These are phyloP conservation scores for Delonix regia DNA, from an alignment of 306 rosid species.

Conservation along the genomic window DNA sequence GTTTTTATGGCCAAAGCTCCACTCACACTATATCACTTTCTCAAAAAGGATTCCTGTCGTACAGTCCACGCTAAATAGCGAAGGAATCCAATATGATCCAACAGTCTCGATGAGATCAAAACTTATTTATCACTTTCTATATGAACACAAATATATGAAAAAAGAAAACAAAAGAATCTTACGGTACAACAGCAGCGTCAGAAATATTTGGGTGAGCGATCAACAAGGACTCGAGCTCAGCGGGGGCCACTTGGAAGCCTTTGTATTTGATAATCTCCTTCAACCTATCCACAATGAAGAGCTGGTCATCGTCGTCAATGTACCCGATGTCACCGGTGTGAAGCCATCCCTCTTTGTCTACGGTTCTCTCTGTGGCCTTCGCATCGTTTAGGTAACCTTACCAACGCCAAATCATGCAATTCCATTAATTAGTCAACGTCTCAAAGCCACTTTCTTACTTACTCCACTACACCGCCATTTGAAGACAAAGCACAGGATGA, in stretches of 20 bases:
- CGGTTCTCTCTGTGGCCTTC: slow-evolving; percentile 67
- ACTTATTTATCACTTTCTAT: too few relatives aligned
- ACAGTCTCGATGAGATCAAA: too few relatives aligned
- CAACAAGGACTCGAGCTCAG: slow-evolving; percentile 82
- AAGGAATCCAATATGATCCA: too few relatives aligned
- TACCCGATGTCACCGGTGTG: slow-evolving; percentile 83
- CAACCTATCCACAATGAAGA: slow-evolving; percentile 79
- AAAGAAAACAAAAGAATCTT: not conserved
- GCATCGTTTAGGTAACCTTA: slow-evolving; percentile 77
- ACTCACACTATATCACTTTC: too few relatives aligned
- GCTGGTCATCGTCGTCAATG: slow-evolving; percentile 64
- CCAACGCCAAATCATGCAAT: not conserved
- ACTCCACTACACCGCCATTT: too few relatives aligned
- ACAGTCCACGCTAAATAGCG: too few relatives aligned
- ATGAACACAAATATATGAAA: too few relatives aligned
- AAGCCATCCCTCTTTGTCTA: slow-evolving; percentile 79
- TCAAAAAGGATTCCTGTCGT: too few relatives aligned
- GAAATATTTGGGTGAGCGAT: slow-evolving; percentile 65
- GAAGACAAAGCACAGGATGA: not conserved
- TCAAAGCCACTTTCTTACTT: not conserved
- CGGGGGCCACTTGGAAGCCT: slow-evolving; percentile 91
- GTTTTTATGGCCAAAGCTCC: too few relatives aligned
- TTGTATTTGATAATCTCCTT: slow-evolving; percentile 87
- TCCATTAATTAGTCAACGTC: not conserved
- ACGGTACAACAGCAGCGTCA: slow-evolving; percentile 86